A percentile compares a stretch with the other conserved stretches of the same genome.
Conservation (phyloP, 495 filamentous ascomycete genomes). For the Xylaria cubensis region DNA sequence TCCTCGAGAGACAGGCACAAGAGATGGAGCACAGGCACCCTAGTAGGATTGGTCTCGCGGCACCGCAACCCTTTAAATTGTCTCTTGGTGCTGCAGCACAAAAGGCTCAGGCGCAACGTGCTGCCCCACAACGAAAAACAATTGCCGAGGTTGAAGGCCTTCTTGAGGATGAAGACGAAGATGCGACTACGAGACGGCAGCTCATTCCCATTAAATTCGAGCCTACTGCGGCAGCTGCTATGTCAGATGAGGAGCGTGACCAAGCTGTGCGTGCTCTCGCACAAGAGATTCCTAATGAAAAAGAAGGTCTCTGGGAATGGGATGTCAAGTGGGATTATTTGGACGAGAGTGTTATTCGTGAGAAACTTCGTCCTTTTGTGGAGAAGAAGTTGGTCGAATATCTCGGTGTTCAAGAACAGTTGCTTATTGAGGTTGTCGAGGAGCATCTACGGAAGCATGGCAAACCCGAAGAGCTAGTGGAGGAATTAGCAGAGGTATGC, state of each 20-base stretch:
- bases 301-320: constrained; percentile 89
- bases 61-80: constrained; percentile 90
- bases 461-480: constrained; percentile 79
- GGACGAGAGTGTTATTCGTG: constrained; percentile 79
- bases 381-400: constrained; percentile 98
- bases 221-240: constrained; percentile 67
- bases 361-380: constrained; percentile 92
- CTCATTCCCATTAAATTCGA: constrained; percentile 95
- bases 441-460: constrained; percentile 82
- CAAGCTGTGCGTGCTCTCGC: constrained; percentile 81
- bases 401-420: constrained; percentile 94
- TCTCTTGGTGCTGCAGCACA: constrained; percentile 88
- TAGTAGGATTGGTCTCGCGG: constrained; percentile 49
- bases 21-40: constrained; percentile 73
- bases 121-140: constrained; percentile 72
- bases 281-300: constrained; percentile 86
- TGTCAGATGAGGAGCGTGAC: constrained; percentile 83
- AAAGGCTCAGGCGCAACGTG: constrained; percentile 75
- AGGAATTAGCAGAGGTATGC: constrained; percentile 82
- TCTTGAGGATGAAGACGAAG: constrained; percentile 91
- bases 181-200: constrained; percentile 72
- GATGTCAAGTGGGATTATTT: constrained; percentile 93
- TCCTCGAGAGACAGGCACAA: constrained; percentile 86
- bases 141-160: constrained; percentile 93
- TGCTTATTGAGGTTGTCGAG: constrained; percentile 91